Percentiles rank a stretch among this genome's conserved stretches.
Evolutionary conservation across 1,284 basidiomycete genomes (phyloP).

Genomic region (Leccinum colubrinum): DNA sequence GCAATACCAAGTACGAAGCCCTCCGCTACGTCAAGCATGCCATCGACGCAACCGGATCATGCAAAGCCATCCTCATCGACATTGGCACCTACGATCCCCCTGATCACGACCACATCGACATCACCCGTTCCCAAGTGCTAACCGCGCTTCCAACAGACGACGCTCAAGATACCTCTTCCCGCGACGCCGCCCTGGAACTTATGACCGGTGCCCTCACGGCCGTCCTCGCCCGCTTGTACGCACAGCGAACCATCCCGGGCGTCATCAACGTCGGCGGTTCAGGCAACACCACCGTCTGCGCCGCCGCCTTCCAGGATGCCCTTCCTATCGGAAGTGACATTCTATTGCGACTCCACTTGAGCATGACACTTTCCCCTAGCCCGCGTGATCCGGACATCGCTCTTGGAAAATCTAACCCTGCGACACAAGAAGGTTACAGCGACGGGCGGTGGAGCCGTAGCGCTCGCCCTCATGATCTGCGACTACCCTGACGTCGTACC

Average conservation of each 20-base stretch:
- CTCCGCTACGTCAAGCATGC: too few relatives aligned
- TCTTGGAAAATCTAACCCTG: too few relatives aligned
- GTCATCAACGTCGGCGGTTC: conserved; percentile 26
- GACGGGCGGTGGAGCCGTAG: too few relatives aligned
- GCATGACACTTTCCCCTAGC: too few relatives aligned
- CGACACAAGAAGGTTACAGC: too few relatives aligned
- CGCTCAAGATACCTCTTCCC: conserved; percentile 3
- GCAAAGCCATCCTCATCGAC: too few relatives aligned
- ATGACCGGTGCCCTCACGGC: conserved; percentile 14
- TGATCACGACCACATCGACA: conserved; percentile 17
- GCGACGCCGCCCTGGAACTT: conserved; percentile 7
- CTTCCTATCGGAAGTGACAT: conserved; percentile 17
- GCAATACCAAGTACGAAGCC: too few relatives aligned
- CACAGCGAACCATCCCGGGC: conserved; percentile 14
- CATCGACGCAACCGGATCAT: too few relatives aligned
- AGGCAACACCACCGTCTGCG: conserved; percentile 28
- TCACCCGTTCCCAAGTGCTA: conserved; percentile 23
- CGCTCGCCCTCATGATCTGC: too few relatives aligned
- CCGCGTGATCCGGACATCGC: too few relatives aligned
- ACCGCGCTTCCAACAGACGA: background rate
- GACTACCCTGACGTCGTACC: background rate
- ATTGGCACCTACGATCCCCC: conserved; percentile 8
- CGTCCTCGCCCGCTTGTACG: conserved; percentile 16
- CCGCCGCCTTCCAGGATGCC: conserved; percentile 22
- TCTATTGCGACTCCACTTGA: too few relatives aligned